Percentiles rank a stretch among this genome's conserved stretches.
Conservation (phyloP, 352 stramenopile species). For the Peronosclerospora sorghi region DNA sequence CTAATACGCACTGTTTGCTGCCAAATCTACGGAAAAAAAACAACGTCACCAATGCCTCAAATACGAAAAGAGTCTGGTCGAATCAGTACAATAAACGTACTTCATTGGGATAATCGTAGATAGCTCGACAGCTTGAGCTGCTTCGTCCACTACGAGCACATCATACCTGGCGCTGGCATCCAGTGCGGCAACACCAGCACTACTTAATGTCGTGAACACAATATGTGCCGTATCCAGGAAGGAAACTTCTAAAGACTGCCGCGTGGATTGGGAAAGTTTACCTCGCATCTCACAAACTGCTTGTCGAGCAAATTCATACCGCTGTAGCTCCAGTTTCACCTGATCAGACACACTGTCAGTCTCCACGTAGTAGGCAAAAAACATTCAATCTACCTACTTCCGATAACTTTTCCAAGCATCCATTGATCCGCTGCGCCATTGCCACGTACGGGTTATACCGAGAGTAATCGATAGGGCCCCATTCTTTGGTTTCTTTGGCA, state of each 20-base stretch:
- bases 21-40: slow-evolving; percentile 57
- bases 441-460: slow-evolving; percentile 53
- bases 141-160: slow-evolving; percentile 81
- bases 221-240: slow-evolving; percentile 87
- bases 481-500: slow-evolving; percentile 6
- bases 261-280: slow-evolving; percentile 50
- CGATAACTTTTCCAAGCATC: slow-evolving; percentile 58
- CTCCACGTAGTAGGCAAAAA: not conserved
- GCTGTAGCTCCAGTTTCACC: slow-evolving; percentile 76
- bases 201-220: slow-evolving; percentile 88
- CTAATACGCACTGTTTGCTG: slow-evolving; percentile 85
- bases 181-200: slow-evolving; percentile 68
- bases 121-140: slow-evolving; percentile 76
- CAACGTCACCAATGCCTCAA: not conserved
- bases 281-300: slow-evolving; percentile 46
- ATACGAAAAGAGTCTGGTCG: slow-evolving; percentile 3
- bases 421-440: slow-evolving; percentile 70
- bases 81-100: slow-evolving; percentile 27
- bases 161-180: slow-evolving; percentile 72
- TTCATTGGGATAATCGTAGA: slow-evolving; percentile 87
- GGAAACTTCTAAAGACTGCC: slow-evolving; percentile 74
- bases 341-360: slow-evolving; percentile 12
- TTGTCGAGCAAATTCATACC: slow-evolving; percentile 67
- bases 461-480: slow-evolving; percentile 57
- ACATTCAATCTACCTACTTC: slow-evolving; percentile 34